Evolutionary conservation across 108 stramenopile species (phyloP).

Genomic region (Nitzschia putrida): DNA sequence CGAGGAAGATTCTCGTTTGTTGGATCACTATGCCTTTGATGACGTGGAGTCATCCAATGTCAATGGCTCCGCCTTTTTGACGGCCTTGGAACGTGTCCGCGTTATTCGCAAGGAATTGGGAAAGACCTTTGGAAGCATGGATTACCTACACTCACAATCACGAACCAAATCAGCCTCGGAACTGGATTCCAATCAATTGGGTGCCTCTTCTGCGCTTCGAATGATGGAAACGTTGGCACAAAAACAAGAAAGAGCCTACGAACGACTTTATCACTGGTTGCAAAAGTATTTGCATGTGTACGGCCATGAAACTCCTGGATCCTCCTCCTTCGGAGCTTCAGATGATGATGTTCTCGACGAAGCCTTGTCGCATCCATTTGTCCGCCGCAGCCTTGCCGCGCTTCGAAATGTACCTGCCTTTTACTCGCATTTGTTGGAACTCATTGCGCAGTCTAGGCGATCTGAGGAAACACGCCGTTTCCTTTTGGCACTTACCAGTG

Average conservation of each 20-base stretch:
- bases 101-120: constrained; percentile 66
- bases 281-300: constrained; percentile 61
- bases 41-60: constrained; percentile 50
- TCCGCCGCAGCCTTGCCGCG: constrained; percentile 53
- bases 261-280: constrained; percentile 84
- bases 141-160: constrained; percentile 3
- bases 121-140: constrained; percentile 60
- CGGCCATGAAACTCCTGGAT: constrained; percentile 13
- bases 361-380: constrained; percentile 64
- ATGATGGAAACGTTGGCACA: constrained; percentile 84
- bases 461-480: constrained; percentile 78
- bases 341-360: constrained; percentile 75
- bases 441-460: constrained; percentile 68
- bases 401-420: constrained; percentile 76
- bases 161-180: constrained; percentile 1
- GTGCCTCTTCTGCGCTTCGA: constrained; percentile 70
- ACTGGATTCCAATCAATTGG: constrained; percentile 38
- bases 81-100: constrained; percentile 70
- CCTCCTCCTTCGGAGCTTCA: background rate
- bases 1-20: constrained; percentile 68
- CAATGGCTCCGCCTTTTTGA: constrained; percentile 68
- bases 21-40: constrained; percentile 79
- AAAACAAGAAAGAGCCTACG: constrained; percentile 85
- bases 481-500: constrained; percentile 77
- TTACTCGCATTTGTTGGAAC: constrained; percentile 69